phyloP scores from a whole-genome alignment of 768 basidiomycete species.

The Amanita molliuscula region DNA sequence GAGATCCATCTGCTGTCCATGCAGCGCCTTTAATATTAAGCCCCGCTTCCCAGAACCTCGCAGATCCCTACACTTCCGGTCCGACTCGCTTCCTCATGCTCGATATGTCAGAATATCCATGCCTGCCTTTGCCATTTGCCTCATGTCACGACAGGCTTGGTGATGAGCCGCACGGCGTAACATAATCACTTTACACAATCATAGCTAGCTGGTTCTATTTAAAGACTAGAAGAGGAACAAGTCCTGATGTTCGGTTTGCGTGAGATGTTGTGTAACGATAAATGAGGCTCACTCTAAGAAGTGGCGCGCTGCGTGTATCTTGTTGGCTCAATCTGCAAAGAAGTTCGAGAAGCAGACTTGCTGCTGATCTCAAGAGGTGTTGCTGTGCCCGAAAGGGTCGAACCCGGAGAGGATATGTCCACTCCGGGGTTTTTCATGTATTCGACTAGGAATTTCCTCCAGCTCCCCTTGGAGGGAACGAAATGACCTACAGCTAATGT shows the following conservation, averaged over 20 bases:
- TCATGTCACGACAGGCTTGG: neutral
- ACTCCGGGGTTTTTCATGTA: conserved; percentile 48
- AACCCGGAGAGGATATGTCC: conserved; percentile 36
- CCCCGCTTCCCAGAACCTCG: neutral
- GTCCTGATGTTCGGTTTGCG: neutral
- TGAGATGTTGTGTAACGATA: neutral
- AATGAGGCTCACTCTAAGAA: neutral
- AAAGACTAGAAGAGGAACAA: neutral
- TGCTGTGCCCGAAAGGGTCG: conserved; percentile 34
- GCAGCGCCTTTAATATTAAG: neutral
- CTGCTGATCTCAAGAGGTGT: conserved; percentile 27
- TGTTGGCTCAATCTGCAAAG: neutral
- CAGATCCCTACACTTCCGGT: neutral
- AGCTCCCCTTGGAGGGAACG: conserved; percentile 66
- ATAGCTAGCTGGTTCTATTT: conserved; percentile 3
- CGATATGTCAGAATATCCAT: neutral
- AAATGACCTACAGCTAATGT: conserved; percentile 54
- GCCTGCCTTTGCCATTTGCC: neutral
- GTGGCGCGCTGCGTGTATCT: neutral
- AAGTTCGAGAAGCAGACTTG: conserved; percentile 6
- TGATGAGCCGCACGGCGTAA: neutral
- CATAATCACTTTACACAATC: conserved; percentile 3
- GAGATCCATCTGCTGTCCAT: neutral
- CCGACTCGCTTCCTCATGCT: neutral
- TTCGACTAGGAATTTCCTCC: conserved; percentile 65